Percentiles rank a stretch among this genome's conserved stretches.
Conservation (phyloP, 116 monocot genomes). For the Papilionanthe hybrid region DNA sequence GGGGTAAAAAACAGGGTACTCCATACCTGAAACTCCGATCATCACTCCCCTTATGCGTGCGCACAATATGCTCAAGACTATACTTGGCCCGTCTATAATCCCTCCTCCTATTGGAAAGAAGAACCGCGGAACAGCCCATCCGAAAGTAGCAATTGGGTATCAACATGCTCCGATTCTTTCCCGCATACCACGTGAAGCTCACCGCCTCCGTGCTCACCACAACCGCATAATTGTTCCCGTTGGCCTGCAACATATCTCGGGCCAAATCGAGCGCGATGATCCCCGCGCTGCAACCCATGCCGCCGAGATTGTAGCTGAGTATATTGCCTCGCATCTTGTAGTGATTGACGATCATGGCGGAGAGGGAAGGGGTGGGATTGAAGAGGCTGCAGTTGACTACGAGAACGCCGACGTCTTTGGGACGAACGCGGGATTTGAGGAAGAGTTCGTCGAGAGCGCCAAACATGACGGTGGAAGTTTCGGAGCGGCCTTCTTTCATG, state of each 20-base stretch:
- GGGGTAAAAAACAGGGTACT: neutral
- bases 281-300: constrained; percentile 88
- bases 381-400: constrained; percentile 97
- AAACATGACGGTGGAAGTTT: constrained; percentile 68
- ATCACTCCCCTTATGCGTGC: constrained; percentile 93
- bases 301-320: constrained; percentile 94
- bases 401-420: constrained; percentile 80
- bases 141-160: constrained; percentile 95
- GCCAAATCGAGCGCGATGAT: constrained; percentile 79
- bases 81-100: constrained; percentile 89
- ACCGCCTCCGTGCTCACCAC: constrained; percentile 96
- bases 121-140: constrained; percentile 82
- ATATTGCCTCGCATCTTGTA: constrained; percentile 98
- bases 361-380: constrained; percentile 94
- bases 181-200: constrained; percentile 86
- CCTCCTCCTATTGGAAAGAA: constrained; percentile 75
- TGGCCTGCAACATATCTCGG: constrained; percentile 76
- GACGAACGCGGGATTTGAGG: constrained; percentile 62
- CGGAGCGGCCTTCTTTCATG: constrained; percentile 87
- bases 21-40: constrained; percentile 86
- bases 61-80: constrained; percentile 79
- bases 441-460: constrained; percentile 94
- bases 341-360: constrained; percentile 98
- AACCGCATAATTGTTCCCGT: constrained; percentile 75
- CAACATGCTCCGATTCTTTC: constrained; percentile 77